phyloP scores from a whole-genome alignment of 148 eudicot species.

The Dysphania ambrosioides region DNA sequence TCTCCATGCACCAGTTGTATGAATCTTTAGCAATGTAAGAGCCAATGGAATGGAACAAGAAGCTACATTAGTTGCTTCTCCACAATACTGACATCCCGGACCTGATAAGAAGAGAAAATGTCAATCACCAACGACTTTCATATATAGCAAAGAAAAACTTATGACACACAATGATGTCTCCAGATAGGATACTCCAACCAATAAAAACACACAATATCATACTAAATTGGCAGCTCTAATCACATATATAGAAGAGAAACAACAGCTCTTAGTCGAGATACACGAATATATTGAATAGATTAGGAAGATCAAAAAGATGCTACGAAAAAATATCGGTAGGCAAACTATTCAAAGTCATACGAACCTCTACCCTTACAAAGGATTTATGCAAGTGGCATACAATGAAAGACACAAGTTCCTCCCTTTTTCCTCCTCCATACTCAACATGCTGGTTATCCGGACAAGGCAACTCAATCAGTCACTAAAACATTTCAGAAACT shows the following conservation, averaged over 20 bases:
- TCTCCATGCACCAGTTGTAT: slow-evolving; percentile 17
- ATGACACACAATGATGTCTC: background rate
- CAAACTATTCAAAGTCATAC: no score
- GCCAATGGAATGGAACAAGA: slow-evolving; percentile 27
- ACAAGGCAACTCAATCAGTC: no score
- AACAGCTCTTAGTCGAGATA: no score
- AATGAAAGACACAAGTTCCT: no score
- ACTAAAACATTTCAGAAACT: no score
- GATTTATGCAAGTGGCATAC: no score
- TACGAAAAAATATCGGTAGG: no score
- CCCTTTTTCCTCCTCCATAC: no score
- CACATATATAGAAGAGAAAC: background rate
- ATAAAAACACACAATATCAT: background rate
- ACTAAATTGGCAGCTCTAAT: background rate
- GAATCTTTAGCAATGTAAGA: slow-evolving; percentile 18
- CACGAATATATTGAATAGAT: no score
- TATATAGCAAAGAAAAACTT: background rate
- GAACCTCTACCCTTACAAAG: no score
- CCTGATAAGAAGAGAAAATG: slow-evolving; percentile 28
- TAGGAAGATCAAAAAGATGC: no score
- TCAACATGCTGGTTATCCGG: no score
- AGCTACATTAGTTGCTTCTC: slow-evolving; percentile 14
- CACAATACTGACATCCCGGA: slow-evolving; percentile 26
- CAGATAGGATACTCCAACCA: background rate
- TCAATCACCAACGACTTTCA: background rate